Conservation (phyloP, 176 grass and related monocot species). For the Eremochloa ophiuroides region DNA sequence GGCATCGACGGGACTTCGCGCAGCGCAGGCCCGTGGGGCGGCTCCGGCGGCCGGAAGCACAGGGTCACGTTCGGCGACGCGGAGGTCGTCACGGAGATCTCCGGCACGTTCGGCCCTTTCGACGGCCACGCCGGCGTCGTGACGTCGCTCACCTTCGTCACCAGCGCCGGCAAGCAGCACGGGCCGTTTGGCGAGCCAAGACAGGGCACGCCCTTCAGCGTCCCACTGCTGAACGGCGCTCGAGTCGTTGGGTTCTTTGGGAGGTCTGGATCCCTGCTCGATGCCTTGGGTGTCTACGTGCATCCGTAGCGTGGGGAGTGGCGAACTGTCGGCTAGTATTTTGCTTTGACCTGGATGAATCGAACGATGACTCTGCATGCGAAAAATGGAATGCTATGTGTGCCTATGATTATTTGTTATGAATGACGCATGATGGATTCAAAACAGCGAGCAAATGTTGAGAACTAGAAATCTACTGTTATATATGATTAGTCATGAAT, state of each 20-base stretch:
- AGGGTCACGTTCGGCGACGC: not conserved
- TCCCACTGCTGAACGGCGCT: not conserved
- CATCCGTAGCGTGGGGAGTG: not conserved
- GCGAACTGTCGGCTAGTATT: not conserved
- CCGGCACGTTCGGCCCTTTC: not conserved
- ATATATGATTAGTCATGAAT: too few species aligned
- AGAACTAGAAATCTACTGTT: too few species aligned
- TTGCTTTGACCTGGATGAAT: too few species aligned
- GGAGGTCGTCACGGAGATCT: not conserved
- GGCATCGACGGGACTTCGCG: not conserved
- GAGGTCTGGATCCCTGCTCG: not conserved
- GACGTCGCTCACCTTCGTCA: constrained; percentile 3
- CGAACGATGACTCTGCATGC: too few species aligned
- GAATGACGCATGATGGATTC: too few species aligned
- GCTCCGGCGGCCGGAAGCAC: not conserved
- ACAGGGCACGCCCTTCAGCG: not conserved
- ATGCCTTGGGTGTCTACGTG: constrained; percentile 9
- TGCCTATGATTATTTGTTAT: too few species aligned
- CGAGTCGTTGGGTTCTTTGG: constrained; percentile 13
- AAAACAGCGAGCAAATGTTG: too few species aligned
- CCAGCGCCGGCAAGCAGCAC: not conserved
- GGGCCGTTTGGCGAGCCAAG: not conserved
- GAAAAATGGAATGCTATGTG: too few species aligned
- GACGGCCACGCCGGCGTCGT: not conserved
- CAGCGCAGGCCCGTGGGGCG: not conserved